Percentiles rank a stretch among this genome's conserved stretches.
Evolutionary conservation across 345 rosid species (phyloP).

Genomic region (Dimocarpus longan): DNA sequence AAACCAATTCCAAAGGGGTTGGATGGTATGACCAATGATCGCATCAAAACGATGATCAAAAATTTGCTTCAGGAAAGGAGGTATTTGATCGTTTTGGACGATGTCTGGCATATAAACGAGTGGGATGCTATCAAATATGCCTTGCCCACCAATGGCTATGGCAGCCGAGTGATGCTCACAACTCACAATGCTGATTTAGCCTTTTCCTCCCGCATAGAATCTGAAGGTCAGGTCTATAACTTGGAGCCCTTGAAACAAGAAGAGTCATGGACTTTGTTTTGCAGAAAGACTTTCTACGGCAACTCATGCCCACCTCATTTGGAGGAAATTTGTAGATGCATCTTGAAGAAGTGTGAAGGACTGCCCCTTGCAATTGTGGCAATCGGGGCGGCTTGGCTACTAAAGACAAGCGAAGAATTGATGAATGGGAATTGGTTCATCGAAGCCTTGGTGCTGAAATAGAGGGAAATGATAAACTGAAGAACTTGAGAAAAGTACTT

Average conservation of each 20-base stretch:
- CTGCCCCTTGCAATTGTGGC: slow-evolving; percentile 52
- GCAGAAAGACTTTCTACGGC: slow-evolving; percentile 35
- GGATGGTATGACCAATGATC: slow-evolving; percentile 25
- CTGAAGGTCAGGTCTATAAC: slow-evolving; percentile 27
- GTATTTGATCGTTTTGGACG: slow-evolving; percentile 42
- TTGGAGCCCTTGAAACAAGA: slow-evolving; percentile 31
- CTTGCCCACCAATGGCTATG: slow-evolving; percentile 27
- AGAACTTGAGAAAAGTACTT: slow-evolving; percentile 35
- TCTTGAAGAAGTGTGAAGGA: slow-evolving; percentile 44
- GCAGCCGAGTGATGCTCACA: slow-evolving; percentile 42
- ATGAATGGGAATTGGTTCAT: slow-evolving; percentile 42
- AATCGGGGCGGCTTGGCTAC: slow-evolving; percentile 43
- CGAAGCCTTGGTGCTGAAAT: slow-evolving; percentile 40
- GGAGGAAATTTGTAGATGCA: slow-evolving; percentile 25
- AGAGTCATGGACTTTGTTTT: slow-evolving; percentile 40
- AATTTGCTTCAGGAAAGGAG: slow-evolving; percentile 28
- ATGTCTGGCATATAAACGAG: slow-evolving; percentile 31
- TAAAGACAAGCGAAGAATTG: slow-evolving; percentile 27
- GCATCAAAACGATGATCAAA: slow-evolving; percentile 27
- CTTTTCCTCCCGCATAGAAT: slow-evolving; percentile 26
- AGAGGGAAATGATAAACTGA: slow-evolving; percentile 31
- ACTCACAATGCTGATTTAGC: slow-evolving; percentile 37
- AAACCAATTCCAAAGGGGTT: slow-evolving; percentile 32
- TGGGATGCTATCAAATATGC: slow-evolving; percentile 42
- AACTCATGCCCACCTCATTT: slow-evolving; percentile 36